These are phyloP conservation scores for Symbiotaphrina buchneri DNA, from an alignment of 495 filamentous ascomycete genomes.

Conservation along the genomic window DNA sequence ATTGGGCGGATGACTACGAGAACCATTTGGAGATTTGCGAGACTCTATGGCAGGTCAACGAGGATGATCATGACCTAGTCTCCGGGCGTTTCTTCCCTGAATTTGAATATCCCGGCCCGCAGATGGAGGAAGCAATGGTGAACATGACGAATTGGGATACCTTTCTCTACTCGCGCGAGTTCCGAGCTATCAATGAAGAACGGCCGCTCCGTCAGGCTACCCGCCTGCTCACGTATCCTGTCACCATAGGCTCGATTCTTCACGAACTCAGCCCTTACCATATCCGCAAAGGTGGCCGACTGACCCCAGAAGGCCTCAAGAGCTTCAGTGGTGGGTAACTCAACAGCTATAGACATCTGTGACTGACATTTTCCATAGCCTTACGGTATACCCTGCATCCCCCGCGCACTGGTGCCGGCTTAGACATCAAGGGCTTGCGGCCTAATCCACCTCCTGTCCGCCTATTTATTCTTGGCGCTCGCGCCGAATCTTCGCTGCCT, in stretches of 20 bases:
- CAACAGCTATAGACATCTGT: conserved; percentile 1
- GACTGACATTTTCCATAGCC: conserved; percentile 22
- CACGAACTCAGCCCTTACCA: conserved; percentile 87
- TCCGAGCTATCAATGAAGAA: conserved; percentile 70
- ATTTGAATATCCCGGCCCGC: conserved; percentile 70
- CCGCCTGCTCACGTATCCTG: conserved; percentile 74
- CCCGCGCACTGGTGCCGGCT: conserved; percentile 49
- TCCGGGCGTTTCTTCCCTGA: conserved; percentile 84
- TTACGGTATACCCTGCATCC: conserved; percentile 88
- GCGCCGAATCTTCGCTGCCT: conserved; percentile 87
- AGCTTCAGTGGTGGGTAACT: conserved; percentile 59
- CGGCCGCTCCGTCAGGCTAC: conserved; percentile 79
- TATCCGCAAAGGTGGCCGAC: conserved; percentile 41
- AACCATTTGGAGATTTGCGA: conserved; percentile 83
- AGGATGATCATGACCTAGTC: conserved; percentile 89
- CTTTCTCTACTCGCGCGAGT: conserved; percentile 72
- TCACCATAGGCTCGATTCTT: conserved; percentile 74
- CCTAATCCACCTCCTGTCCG: conserved; percentile 69
- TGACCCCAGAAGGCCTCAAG: conserved; percentile 77
- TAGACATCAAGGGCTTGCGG: conserved; percentile 54
- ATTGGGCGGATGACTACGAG: conserved; percentile 91
- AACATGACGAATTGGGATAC: conserved; percentile 99
- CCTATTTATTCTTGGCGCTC: conserved; percentile 84
- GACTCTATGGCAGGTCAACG: conserved; percentile 73
- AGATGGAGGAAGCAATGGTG: conserved; percentile 75